Percentiles rank a stretch among this genome's conserved stretches.
Conservation (phyloP, 768 basidiomycete genomes). For the Collybiopsis confluens region DNA sequence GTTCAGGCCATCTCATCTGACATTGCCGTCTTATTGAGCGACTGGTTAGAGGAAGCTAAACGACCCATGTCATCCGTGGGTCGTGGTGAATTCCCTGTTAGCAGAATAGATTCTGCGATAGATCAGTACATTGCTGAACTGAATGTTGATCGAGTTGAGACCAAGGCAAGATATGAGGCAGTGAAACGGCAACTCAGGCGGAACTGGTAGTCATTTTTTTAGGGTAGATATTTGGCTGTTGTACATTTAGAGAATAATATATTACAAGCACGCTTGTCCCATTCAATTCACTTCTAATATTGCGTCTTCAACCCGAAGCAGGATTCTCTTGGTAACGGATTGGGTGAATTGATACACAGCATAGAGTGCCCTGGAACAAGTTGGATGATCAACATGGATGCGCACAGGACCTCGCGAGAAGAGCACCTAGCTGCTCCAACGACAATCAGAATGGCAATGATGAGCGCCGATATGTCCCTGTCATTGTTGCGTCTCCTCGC, state of each 20-base stretch:
- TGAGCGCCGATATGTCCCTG: conserved; percentile 60
- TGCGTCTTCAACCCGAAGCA: conserved; percentile 73
- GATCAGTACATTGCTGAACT: conserved; percentile 74
- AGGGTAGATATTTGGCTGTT: background rate
- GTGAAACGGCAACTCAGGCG: conserved; percentile 68
- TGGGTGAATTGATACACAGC: conserved; percentile 68
- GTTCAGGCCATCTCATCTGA: conserved; percentile 79
- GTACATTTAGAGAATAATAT: conserved; percentile 11
- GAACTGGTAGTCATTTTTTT: conserved; percentile 49
- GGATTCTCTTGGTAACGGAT: conserved; percentile 49
- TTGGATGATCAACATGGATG: background rate
- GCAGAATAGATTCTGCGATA: conserved; percentile 67
- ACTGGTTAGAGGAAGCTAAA: conserved; percentile 78
- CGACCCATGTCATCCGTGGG: conserved; percentile 64
- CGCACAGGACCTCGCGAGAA: background rate
- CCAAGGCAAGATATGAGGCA: conserved; percentile 60
- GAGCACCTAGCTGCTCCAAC: conserved; percentile 61
- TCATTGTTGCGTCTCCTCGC: conserved; percentile 52
- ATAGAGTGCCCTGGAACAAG: conserved; percentile 52
- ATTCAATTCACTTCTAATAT: conserved; percentile 69
- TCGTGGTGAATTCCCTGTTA: conserved; percentile 71
- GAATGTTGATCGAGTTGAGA: conserved; percentile 56
- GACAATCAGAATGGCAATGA: conserved; percentile 57
- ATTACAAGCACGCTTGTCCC: background rate
- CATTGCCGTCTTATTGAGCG: conserved; percentile 73